phyloP scores from a whole-genome alignment of 164 flowering plant genomes.

The Stephania japonica region DNA sequence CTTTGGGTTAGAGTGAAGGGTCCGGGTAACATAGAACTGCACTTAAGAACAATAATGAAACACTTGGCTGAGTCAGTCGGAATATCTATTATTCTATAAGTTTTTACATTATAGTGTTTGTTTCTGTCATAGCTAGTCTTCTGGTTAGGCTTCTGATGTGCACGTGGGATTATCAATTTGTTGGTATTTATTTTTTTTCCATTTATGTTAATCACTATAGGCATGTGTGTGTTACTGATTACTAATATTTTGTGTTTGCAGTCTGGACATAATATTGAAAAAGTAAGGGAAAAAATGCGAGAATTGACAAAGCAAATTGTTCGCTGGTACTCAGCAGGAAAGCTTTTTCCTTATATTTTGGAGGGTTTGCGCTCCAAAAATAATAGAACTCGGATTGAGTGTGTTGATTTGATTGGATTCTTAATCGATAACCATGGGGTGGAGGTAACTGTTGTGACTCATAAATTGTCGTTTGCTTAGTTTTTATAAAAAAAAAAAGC shows the following conservation, averaged over 20 bases:
- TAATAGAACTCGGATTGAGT: constrained; percentile 87
- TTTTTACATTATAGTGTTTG: not conserved
- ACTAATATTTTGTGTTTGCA: constrained; percentile 27
- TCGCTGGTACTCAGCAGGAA: constrained; percentile 60
- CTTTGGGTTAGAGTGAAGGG: too few species aligned
- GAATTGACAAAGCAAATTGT: constrained; percentile 77
- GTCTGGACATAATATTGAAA: constrained; percentile 97
- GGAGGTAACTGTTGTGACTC: constrained; percentile 50
- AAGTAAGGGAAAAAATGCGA: constrained; percentile 88
- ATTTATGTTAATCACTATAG: not conserved
- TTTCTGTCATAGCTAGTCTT: not conserved
- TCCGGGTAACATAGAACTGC: too few species aligned
- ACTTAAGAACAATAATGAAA: not conserved
- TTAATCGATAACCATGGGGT: constrained; percentile 71
- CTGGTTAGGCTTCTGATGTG: not conserved
- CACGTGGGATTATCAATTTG: not conserved
- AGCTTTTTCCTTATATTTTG: constrained; percentile 71
- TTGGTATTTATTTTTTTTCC: not conserved
- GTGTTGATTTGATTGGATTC: constrained; percentile 81
- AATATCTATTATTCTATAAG: not conserved
- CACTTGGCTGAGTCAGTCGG: not conserved
- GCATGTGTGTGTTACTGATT: not conserved
- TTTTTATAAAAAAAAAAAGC: not conserved
- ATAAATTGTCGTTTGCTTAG: not conserved
- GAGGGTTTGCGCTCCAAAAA: constrained; percentile 96